Conservation (phyloP, 805 yeast genomes). For the Isabelozyma rhagii region DNA sequence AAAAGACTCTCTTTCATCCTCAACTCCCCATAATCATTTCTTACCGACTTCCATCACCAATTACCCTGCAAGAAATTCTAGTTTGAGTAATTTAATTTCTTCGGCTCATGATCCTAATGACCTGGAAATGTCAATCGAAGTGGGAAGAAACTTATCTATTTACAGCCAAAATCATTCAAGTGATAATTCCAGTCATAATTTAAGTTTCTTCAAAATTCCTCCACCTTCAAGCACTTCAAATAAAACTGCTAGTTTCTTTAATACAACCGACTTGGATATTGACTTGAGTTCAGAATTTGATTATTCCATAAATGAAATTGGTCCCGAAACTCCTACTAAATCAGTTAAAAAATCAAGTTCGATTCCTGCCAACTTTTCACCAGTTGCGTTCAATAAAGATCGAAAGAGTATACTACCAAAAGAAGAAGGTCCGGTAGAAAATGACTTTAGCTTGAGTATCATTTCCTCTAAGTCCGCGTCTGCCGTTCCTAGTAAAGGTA, state of each 20-base stretch:
- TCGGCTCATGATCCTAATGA: conserved; percentile 14
- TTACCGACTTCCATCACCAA: neutral
- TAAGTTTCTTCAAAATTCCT: conserved; percentile 28
- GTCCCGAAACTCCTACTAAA: conserved; percentile 41
- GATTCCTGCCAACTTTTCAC: conserved; percentile 26
- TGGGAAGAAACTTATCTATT: conserved; percentile 31
- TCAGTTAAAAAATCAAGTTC: conserved; percentile 25
- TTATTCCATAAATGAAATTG: conserved; percentile 2
- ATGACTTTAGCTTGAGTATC: neutral
- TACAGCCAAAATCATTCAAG: conserved; percentile 11
- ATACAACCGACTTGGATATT: conserved; percentile 4
- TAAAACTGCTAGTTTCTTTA: conserved; percentile 5
- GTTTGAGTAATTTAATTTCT: conserved; percentile 14
- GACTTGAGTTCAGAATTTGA: conserved; percentile 14
- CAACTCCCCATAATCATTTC: neutral
- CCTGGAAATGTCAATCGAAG: conserved; percentile 36
- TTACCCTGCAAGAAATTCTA: conserved; percentile 3
- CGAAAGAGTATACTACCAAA: neutral
- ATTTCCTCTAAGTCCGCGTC: no score
- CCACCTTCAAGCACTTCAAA: conserved; percentile 12
- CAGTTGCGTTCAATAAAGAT: conserved; percentile 11
- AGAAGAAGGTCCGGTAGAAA: neutral
- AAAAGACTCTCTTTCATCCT: neutral
- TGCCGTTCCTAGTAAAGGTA: no score
- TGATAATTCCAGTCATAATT: conserved; percentile 22